These are phyloP conservation scores for Sinapis alba DNA, from an alignment of 441 rosid species.

Conservation along the genomic window DNA sequence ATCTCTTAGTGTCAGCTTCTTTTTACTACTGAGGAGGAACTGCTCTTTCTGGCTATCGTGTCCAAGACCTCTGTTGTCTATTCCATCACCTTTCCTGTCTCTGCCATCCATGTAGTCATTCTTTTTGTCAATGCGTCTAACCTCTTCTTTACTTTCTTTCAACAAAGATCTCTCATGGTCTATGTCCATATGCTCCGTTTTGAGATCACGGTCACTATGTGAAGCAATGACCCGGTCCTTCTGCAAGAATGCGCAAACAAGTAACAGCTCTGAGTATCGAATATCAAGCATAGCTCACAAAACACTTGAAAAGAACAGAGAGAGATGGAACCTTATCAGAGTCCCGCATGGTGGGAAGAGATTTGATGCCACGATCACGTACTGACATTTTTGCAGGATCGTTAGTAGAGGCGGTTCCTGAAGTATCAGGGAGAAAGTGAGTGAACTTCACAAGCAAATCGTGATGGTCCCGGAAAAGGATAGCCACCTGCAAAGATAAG, in stretches of 20 bases:
- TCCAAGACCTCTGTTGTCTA: slow-evolving; percentile 64
- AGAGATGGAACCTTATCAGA: slow-evolving; percentile 70
- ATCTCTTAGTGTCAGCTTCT: slow-evolving; percentile 46
- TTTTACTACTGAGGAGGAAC: slow-evolving; percentile 56
- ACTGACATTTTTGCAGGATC: slow-evolving; percentile 60
- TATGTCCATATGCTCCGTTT: slow-evolving; percentile 60
- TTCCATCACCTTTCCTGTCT: slow-evolving; percentile 61
- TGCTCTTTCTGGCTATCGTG: slow-evolving; percentile 71
- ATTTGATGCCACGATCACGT: slow-evolving; percentile 63
- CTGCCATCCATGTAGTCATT: slow-evolving; percentile 74
- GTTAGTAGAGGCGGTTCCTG: slow-evolving; percentile 61
- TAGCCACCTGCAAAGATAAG: slow-evolving; percentile 66
- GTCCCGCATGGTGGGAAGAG: slow-evolving; percentile 61
- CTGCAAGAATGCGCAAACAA: slow-evolving; percentile 50
- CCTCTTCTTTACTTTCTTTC: slow-evolving; percentile 73
- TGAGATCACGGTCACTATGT: slow-evolving; percentile 62
- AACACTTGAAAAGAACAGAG: not conserved
- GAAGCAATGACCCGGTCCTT: slow-evolving; percentile 63
- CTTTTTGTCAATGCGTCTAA: slow-evolving; percentile 71
- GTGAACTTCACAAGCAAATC: slow-evolving; percentile 87
- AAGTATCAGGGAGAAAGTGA: slow-evolving; percentile 89
- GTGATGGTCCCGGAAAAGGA: slow-evolving; percentile 77
- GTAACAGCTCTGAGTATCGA: slow-evolving; percentile 38
- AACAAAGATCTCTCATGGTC: slow-evolving; percentile 60
- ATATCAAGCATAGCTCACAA: slow-evolving; percentile 1